A percentile compares a stretch with the other conserved stretches of the same genome.
These are phyloP conservation scores for Ogataea dorogensis DNA, from an alignment of 805 yeast genomes.

Conservation along the genomic window DNA sequence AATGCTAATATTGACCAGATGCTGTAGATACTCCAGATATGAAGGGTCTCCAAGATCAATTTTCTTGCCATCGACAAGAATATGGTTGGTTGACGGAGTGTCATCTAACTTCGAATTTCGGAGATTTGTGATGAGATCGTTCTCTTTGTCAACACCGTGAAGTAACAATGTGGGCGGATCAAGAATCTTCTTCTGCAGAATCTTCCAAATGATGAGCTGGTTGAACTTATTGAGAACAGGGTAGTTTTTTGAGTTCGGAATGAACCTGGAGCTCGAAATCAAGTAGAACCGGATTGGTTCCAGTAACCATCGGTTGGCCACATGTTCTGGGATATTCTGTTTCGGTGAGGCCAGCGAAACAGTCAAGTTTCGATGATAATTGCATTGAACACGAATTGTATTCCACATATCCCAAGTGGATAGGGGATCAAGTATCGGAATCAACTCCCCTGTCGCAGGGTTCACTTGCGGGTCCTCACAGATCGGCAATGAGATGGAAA, in stretches of 20 bases:
- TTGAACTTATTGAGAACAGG: slow-evolving; percentile 64
- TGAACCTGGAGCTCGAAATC: slow-evolving; percentile 54
- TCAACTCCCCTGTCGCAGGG: slow-evolving; percentile 23
- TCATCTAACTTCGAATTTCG: slow-evolving; percentile 10
- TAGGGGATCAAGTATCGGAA: slow-evolving; percentile 40
- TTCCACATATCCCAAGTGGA: slow-evolving; percentile 80
- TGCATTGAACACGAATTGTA: slow-evolving; percentile 54
- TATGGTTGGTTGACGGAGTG: slow-evolving; percentile 17
- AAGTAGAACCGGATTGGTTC: slow-evolving; percentile 64
- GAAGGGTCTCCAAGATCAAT: slow-evolving; percentile 30
- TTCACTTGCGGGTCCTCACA: slow-evolving; percentile 41
- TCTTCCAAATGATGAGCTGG: slow-evolving; percentile 48
- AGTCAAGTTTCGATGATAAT: slow-evolving; percentile 55
- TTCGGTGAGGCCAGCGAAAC: slow-evolving; percentile 76
- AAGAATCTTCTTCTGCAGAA: slow-evolving; percentile 41
- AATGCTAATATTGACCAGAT: slow-evolving; percentile 20
- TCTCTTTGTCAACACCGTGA: slow-evolving; percentile 52
- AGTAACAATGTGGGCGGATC: slow-evolving; percentile 44
- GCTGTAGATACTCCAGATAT: slow-evolving; percentile 31
- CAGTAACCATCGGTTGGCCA: slow-evolving; percentile 60
- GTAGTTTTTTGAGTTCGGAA: slow-evolving; percentile 56
- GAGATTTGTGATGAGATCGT: slow-evolving; percentile 21
- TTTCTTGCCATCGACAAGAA: slow-evolving; percentile 19
- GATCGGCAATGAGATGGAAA: slow-evolving; percentile 49
- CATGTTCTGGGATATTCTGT: slow-evolving; percentile 46